Conservation (phyloP, 345 rosid genomes). For the Combretum micranthum region DNA sequence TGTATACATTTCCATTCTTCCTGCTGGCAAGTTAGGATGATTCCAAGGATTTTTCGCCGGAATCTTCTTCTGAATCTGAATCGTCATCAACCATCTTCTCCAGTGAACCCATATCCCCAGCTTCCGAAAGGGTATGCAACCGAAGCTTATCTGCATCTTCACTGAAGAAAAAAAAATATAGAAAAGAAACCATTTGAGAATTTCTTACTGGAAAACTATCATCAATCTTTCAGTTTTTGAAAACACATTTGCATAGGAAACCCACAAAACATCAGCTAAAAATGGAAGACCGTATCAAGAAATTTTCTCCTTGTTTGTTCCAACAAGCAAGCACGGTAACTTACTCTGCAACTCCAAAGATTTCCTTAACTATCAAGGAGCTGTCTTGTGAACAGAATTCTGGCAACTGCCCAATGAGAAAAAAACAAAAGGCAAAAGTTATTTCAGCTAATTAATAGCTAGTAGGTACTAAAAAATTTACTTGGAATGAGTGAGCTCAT, state of each 20-base stretch:
- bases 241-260: no score
- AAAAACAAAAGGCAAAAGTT: constrained; percentile 7
- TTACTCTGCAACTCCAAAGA: constrained; percentile 92
- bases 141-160: constrained; percentile 80
- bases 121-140: constrained; percentile 66
- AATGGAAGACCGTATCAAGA: neutral
- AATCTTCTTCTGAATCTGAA: constrained; percentile 46
- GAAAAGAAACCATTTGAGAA: constrained; percentile 1
- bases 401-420: constrained; percentile 53
- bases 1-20: constrained; percentile 3
- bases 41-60: constrained; percentile 11
- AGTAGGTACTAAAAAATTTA: neutral
- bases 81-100: constrained; percentile 73
- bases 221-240: no score
- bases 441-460: neutral
- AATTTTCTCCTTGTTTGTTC: neutral
- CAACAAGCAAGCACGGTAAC: constrained; percentile 9
- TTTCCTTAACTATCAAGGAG: constrained; percentile 83
- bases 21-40: constrained; percentile 10
- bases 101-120: constrained; percentile 76
- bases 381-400: constrained; percentile 75
- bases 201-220: neutral
- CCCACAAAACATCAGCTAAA: neutral
- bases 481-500: neutral
- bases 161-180: constrained; percentile 24